Conservation (phyloP, 2,329 filamentous ascomycete species). For the Penicillium sp. region DNA sequence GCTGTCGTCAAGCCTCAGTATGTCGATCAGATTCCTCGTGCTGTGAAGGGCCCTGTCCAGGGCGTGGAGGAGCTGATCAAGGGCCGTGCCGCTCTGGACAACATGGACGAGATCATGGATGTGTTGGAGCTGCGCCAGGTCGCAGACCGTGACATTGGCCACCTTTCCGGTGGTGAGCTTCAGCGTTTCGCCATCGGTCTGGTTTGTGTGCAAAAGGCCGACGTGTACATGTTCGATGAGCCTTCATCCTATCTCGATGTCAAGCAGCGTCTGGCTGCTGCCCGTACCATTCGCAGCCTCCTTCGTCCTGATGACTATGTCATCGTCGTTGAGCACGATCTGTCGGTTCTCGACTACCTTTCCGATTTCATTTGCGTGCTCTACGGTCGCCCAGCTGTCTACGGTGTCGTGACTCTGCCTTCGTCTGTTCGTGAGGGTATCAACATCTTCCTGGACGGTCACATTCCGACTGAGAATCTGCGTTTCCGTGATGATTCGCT, state of each 20-base stretch:
- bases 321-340: slow-evolving; percentile 98
- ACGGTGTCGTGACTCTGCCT: slow-evolving; percentile 94
- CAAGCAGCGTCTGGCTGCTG: slow-evolving; percentile 93
- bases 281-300: slow-evolving; percentile 85
- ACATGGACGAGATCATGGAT: slow-evolving; percentile 76
- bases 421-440: slow-evolving; percentile 97
- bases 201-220: slow-evolving; percentile 90
- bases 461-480: slow-evolving; percentile 96
- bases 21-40: slow-evolving; percentile 94
- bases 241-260: slow-evolving; percentile 98
- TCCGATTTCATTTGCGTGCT: slow-evolving; percentile 98
- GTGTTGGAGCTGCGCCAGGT: slow-evolving; percentile 84
- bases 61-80: slow-evolving; percentile 74
- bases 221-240: slow-evolving; percentile 99
- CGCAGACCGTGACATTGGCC: slow-evolving; percentile 81
- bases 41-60: slow-evolving; percentile 76
- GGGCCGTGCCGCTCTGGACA: slow-evolving; percentile 69
- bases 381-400: slow-evolving; percentile 91
- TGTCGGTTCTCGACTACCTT: slow-evolving; percentile 96
- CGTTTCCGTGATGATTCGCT: slow-evolving; percentile 96
- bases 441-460: slow-evolving; percentile 97
- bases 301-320: slow-evolving; percentile 88
- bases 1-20: slow-evolving; percentile 99
- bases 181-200: slow-evolving; percentile 97
- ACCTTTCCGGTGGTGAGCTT: slow-evolving; percentile 93